Evolutionary conservation across 1,139 yeast species (phyloP), one percentile per base, ranked within the genome.

Genomic region (Saccharomyces pastorianus): DNA sequence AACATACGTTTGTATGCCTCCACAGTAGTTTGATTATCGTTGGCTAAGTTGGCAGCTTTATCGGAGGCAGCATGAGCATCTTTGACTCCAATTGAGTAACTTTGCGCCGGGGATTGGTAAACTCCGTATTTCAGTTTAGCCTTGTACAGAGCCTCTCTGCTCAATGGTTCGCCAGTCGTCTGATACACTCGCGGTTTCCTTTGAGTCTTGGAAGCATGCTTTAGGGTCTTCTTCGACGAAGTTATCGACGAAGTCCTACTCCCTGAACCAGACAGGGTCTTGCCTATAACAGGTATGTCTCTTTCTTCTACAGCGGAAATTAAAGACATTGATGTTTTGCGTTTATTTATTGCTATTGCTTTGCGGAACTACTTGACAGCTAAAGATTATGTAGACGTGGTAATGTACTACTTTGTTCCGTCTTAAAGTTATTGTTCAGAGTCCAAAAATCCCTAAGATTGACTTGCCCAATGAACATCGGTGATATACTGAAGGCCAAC

Each of bases 21-120:
- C 51, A 85, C 81, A 1, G 83, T 76, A 54, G 83, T 74, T 68
- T 83, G 87, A 11, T 86, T 73, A 6, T 83, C 78, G 4, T 87
- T 81, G 2, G 95, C 95, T 59, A 84, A 74, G 54, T 84, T 73
- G 0, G 93, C 93, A 49, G 95, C 95, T 3, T 87, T 81, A 66
- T 84, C 90, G 9, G 88, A 80, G 29, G 90, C 90, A 52, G 55
- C 55, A 13, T 65, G 62, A 5, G 68, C 59, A 48, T 69, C 66
- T 6, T 70, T 79, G 55, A 88, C 93, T 13, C 97, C 96, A 3
- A 87, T 49, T 14, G 58, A 78, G 14, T 79, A 72, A 4, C 83
- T 81, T 20, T 17, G 25, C 2, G 48, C 48, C 7, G 53, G 53
- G n/a, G 53, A 51, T 3, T 47, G 11, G 29, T 51, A 51, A 80